Base-by-base conservation (phyloP, 345 rosid species). In the Clausena lansium region DNA sequence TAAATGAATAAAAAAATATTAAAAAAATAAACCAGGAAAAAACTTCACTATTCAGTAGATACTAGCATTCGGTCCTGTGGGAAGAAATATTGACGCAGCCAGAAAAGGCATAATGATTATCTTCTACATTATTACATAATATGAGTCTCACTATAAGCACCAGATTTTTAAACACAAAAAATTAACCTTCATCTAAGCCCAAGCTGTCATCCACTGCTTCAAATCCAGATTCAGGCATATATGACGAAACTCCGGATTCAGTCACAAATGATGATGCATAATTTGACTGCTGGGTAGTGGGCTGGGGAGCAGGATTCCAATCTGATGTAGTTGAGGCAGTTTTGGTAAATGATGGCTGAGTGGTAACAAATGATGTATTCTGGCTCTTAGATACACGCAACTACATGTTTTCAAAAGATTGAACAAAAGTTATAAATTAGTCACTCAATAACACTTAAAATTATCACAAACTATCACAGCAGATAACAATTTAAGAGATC, bases 381-480 rank as follows among this genome's bases (percentile, higher is more conserved):
- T 84, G 87, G 50, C 84, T 94, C 86, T 85, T 92, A 1, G 94
- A 85, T 80, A 87, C 94, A 62, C 87, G 90, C 79, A 96, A 74
- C 98, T 96, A 78, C 67, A 83, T 45, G 22, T 57, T 67, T 66
- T 41, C 67, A 83, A 28, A 74, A 83, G 38, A 64, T 17, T n/a
- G 28, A 62, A 73, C 22, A 72, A 4, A 65, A 14, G 71, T 27
- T 22, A 71, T 47, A 63, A 77, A 80, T 54, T 38, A 76, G 73
- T 59, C 36, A 76, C 52, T 27, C n/a, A 27, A n/a, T 38, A 70
- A 70, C 50, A 80, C 50, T 13, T 50, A 73, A 22, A 28, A 25
- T 17, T 78, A 61, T 19, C 68, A 77, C 54, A 55, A 38, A 28
- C 35, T 4, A 28, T 28, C 67, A 54, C 58, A 20, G 65, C 59